Evolutionary conservation across 768 basidiomycete species (phyloP), one percentile per base, ranked within the genome.

Genomic region (Hericium coralloides): DNA sequence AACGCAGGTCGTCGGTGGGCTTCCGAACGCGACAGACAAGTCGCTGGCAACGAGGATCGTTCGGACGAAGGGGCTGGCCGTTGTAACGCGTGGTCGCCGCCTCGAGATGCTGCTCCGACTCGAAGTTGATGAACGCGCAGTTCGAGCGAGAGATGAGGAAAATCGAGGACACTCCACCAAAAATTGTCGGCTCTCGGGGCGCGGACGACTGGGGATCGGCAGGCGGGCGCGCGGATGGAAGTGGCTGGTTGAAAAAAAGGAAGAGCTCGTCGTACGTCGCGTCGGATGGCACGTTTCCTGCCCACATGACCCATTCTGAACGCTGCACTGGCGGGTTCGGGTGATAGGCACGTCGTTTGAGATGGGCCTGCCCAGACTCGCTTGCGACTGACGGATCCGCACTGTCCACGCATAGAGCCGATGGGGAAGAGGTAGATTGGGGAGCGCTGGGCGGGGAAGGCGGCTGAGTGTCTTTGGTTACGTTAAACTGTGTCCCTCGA

Each of bases 221-320:
- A 4, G 61, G 59, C 38, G 55, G 47, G 49, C 49, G 55, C 18
- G 64, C 6, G 0, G 18, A 48, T 17, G 66, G 55, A 17, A 60
- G 56, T 8, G 66, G 59, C 50, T 70, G 65, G 60, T 79, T 85
- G 73, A 98, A 94, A 68, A 94, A 95, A 7, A 75, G 74, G 87
- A 86, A 89, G 4, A 97, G 74, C 65, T 97, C 94, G 61, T 92
- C 85, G 58, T 92, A 81, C 3, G 82, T 83, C 15, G 91, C 84
- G 64, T 94, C 90, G 5, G 79, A 77, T 2, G 91, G 90, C 3
- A 97, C 87, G 66, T 98, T 98, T 10, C 95, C 95, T 12, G 84
- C 85, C 95, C 95, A 97, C 90, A 94, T 92, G 1, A 93, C 93
- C 90, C 89, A 95, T 58, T 92, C 90, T 7, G 90, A 91, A 14